phyloP scores from a whole-genome alignment of 805 yeast species.

The Lipomyces anomalus region DNA sequence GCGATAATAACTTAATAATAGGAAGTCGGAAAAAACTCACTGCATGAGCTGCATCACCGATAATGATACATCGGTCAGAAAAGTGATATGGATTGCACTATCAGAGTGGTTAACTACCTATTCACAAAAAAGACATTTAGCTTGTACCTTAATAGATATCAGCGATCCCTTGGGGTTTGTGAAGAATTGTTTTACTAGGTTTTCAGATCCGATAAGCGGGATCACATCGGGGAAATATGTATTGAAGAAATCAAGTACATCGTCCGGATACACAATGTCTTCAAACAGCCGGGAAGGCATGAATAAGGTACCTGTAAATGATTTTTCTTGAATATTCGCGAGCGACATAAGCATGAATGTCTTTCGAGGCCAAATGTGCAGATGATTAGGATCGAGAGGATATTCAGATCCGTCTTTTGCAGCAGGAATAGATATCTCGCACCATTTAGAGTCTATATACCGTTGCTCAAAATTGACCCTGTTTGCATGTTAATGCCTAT shows the following conservation, averaged over 20 bases:
- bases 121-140: too few species aligned
- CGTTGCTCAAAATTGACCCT: slow-evolving; percentile 70
- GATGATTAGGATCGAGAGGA: slow-evolving; percentile 61
- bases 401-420: slow-evolving; percentile 36
- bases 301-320: slow-evolving; percentile 85
- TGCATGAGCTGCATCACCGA: slow-evolving; percentile 94
- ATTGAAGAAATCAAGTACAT: slow-evolving; percentile 50
- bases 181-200: slow-evolving; percentile 45
- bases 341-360: slow-evolving; percentile 85
- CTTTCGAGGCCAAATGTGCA: slow-evolving; percentile 91
- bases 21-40: slow-evolving; percentile 8
- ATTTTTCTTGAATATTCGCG: slow-evolving; percentile 71
- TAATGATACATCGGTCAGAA: slow-evolving; percentile 54
- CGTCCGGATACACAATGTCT: slow-evolving; percentile 41
- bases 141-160: slow-evolving; percentile 48
- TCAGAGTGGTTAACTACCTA: too few species aligned
- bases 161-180: slow-evolving; percentile 71
- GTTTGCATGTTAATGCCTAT: too few species aligned
- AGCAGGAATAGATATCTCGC: slow-evolving; percentile 74
- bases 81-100: slow-evolving; percentile 61
- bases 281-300: slow-evolving; percentile 70
- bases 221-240: slow-evolving; percentile 70
- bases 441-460: slow-evolving; percentile 75
- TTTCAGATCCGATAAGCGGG: slow-evolving; percentile 55
- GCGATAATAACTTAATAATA: background rate